Evolutionary conservation across 352 stramenopile species (phyloP), one percentile per base, ranked within the genome.

Genomic region (Poterioochromonas sp.): DNA sequence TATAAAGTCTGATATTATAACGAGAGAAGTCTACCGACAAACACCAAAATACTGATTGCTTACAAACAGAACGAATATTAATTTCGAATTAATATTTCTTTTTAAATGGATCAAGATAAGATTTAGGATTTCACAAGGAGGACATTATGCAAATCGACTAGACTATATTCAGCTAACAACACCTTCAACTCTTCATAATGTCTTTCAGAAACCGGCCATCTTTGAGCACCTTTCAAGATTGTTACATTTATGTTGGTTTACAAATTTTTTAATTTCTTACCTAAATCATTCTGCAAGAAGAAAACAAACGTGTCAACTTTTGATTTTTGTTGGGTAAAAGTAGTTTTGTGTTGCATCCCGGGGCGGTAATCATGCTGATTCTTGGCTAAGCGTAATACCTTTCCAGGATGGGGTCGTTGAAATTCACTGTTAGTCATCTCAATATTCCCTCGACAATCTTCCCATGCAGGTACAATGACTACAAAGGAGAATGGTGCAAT

Each of bases 401-500:
- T 58, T 69, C 76, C 76, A 44, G 41, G 62, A 41, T 35, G 41
- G 5, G 78, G 78, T 70, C 78, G 78, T 0, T 44, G 47, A 37
- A 73, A 81, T 35, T 47, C 35, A 1, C 41, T 76, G 11, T 29
- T 58, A 49, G 77, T 78, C 78, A 81, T 81, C 43, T 78, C 64
- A 49, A 73, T 81, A 64, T 70, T 44, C 37, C 78, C 77, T 0
- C 32, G 39, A n/a, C 79, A 73, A 68, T 81, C 69, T 37, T 70
- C 68, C 78, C 78, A 81, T 29, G 71, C 78, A 18, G 78, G 78
- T 3, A 81, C 78, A 76, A 81, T 81, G 41, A 81, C 78, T 8
- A 76, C 68, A 34, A 81, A 78, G 0, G 78, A 81, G 62, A 81
- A 79, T n/a, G 78, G 78, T n/a, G n/a, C n/a, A 73, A n/a, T n/a